Evolutionary conservation across 257 asterid genomes (phyloP), one percentile per base, ranked within the genome.

Genomic region (Verbena officinalis): DNA sequence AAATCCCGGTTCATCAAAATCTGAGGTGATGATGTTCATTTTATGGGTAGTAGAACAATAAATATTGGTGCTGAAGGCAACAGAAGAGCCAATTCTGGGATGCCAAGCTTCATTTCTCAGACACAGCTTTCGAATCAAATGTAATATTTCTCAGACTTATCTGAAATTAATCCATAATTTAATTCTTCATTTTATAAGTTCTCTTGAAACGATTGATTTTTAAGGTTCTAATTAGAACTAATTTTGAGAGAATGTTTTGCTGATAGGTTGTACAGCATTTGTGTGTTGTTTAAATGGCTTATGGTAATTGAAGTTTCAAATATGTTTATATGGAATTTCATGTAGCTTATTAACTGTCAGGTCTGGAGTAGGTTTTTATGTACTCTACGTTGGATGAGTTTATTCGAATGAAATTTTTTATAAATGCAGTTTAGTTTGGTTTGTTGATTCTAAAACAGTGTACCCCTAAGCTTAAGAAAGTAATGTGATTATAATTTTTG

Each of bases 71-170:
- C 69, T 60, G 69, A 78, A 36, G 74, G 58, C 33, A 63, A 73
- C 42, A 68, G 55, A 48, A 73, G 72, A 73, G 58, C 30, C 39
- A 10, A 59, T 65, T 60, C 75, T 74, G 80, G 75, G 75, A 84
- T 76, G 84, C 85, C 93, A 50, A 78, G 84, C 79, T 78, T 80
- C 62, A 55, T 76, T 72, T 74, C 82, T 78, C 83, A 75, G 64
- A 48, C 75, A 13, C 77, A 79, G 30, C 65, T 52, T 76, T 78
- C 82, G 42, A 75, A 70, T 75, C 72, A 69, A 57, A 83, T 74
- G 93, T 83, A 79, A 79, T 51, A n/a, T 65, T 44, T 62, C 50
- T 44, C 7, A 49, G 60, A 7, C 11, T 23, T 48, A 15, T 63
- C 8, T 62, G 51, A 39, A 42, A 23, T 55, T 30, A 15, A 20